A percentile compares a stretch with the other conserved stretches of the same genome.
phyloP scores from a whole-genome alignment of 2,329 filamentous ascomycete species.

The Alternaria triticimaculans region DNA sequence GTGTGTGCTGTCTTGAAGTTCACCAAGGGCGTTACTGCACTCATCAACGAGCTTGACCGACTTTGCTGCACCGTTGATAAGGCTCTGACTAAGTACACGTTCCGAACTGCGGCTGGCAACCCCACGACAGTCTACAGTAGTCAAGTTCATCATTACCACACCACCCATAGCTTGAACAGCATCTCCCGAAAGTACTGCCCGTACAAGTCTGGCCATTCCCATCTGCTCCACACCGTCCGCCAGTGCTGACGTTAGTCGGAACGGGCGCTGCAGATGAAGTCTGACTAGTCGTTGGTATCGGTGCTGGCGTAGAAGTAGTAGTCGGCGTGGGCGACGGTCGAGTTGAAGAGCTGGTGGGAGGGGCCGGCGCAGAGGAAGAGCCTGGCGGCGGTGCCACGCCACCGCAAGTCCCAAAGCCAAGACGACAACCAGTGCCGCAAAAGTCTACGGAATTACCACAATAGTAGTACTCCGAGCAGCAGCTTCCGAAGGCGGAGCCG shows the following conservation, averaged over 20 bases:
- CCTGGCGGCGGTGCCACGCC: slow-evolving; percentile 22
- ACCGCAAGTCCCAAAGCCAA: slow-evolving; percentile 32
- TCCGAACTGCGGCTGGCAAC: slow-evolving; percentile 32
- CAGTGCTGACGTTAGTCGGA: slow-evolving; percentile 34
- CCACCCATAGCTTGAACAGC: slow-evolving; percentile 37
- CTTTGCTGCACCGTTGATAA: not conserved
- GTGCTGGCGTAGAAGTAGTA: slow-evolving; percentile 17
- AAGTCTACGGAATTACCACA: slow-evolving; percentile 31
- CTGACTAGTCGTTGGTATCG: slow-evolving; percentile 19
- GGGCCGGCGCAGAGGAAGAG: slow-evolving; percentile 16
- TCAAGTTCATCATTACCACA: slow-evolving; percentile 28
- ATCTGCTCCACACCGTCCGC: slow-evolving; percentile 35
- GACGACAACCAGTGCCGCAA: slow-evolving; percentile 37
- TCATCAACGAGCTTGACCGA: not conserved
- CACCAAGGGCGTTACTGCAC: not conserved
- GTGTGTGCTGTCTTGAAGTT: not conserved
- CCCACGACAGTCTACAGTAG: slow-evolving; percentile 28
- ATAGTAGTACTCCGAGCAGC: slow-evolving; percentile 37
- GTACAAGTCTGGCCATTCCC: slow-evolving; percentile 29
- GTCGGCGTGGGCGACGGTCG: slow-evolving; percentile 23
- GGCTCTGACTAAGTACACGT: slow-evolving; percentile 14
- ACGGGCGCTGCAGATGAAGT: slow-evolving; percentile 19
- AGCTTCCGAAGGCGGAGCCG: slow-evolving; percentile 31
- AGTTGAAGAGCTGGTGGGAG: slow-evolving; percentile 10
- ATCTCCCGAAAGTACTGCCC: slow-evolving; percentile 32